Evolutionary conservation across 495 filamentous ascomycete species (phyloP).

Genomic region (Letharia lupina): DNA sequence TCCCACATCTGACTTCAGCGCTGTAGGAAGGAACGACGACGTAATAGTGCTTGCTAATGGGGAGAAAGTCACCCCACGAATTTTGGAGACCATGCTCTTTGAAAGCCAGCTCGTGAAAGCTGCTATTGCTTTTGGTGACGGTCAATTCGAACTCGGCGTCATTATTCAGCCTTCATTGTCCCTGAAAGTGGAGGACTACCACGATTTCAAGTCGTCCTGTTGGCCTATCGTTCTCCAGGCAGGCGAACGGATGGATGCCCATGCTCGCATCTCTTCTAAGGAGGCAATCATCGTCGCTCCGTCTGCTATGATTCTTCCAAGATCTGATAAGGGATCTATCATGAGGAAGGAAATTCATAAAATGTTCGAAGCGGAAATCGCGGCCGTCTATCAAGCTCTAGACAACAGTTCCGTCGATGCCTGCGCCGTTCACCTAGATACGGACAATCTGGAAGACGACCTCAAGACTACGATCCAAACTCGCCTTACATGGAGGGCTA

Average conservation of each 20-base stretch:
- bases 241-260: conserved; percentile 26
- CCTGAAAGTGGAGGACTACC: not conserved
- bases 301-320: not conserved
- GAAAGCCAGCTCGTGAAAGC: conserved; percentile 17
- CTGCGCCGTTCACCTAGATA: no score
- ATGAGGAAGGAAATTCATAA: no score
- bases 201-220: conserved; percentile 23
- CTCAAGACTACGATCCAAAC: conserved; percentile 19
- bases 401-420: no score
- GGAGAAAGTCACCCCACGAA: conserved; percentile 32
- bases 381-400: no score
- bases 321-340: no score
- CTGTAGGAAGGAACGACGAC: conserved; percentile 11
- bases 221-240: conserved; percentile 28
- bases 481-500: conserved; percentile 24
- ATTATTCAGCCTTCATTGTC: no score
- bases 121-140: no score
- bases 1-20: no score
- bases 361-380: no score
- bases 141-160: no score
- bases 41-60: conserved; percentile 34
- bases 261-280: conserved; percentile 28
- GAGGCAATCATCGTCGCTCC: conserved; percentile 28
- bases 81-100: conserved; percentile 28
- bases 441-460: no score